Evolutionary conservation across 495 filamentous ascomycete species (phyloP), one percentile per base, ranked within the genome.

Genomic region (Penicillium coffeae): DNA sequence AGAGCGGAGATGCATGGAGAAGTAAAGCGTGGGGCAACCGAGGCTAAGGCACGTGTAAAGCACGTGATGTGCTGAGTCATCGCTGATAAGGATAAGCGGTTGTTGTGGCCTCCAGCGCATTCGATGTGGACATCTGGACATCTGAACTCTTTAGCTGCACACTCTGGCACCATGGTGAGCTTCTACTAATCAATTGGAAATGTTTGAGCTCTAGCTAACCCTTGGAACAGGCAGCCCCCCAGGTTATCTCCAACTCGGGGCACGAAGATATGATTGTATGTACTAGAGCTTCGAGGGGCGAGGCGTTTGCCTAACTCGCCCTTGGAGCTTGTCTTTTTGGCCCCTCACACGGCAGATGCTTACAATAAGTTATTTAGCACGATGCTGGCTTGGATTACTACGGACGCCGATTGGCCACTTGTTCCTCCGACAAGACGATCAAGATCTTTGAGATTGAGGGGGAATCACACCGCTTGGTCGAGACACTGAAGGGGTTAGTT

Each of bases 181-280:
- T 42, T 0, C 41, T 16, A 22, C 20, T 15, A 16, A 16, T 18
- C n/a, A 30, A 25, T 42, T 43, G 8, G 14, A 15, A 30, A 16
- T 44, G 3, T 12, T 37, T 20, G 22, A 38, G 5, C 2, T 8
- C 13, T 42, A 35, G 43, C 59, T 68, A 42, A 66, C 51, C 46
- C 42, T 30, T 40, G 48, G 22, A 47, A 13, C 52, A 88, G 85
- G 85, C 89, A 52, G 62, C 70, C 56, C 62, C 70, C 60, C 88
- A 94, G 78, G 82, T 90, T 54, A 90, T 91, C 63, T 83, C 89
- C 34, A 92, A 91, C 69, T 88, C 88, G 50, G 86, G 88, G 63
- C 93, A 98, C 72, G 94, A 97, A 85, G 92, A 96, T 68, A 97
- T 98, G 91, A 96, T 98, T 78, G 92, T 97, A 89, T 64, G 89